Percentiles rank a stretch among this genome's conserved stretches.
Conservation (phyloP, 257 asterid species). For the Nicotiana obtusifolia region DNA sequence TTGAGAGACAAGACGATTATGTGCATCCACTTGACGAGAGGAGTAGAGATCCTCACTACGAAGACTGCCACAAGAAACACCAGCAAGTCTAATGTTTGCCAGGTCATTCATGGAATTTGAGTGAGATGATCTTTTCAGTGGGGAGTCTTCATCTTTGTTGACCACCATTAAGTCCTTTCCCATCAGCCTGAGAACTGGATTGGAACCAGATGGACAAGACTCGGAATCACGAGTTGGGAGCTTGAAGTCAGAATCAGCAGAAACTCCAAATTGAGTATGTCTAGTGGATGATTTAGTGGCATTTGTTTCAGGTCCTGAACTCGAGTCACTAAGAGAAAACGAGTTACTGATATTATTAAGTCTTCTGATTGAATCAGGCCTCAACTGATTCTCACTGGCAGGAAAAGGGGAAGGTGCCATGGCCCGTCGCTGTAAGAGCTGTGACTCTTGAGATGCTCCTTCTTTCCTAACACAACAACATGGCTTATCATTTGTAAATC, state of each 20-base stretch:
- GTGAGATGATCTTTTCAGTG: constrained; percentile 26
- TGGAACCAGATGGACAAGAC: constrained; percentile 54
- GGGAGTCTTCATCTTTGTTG: constrained; percentile 51
- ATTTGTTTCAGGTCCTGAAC: constrained; percentile 21
- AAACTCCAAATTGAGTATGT: constrained; percentile 17
- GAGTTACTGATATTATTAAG: constrained; percentile 19
- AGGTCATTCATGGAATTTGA: constrained; percentile 19
- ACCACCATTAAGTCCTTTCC: constrained; percentile 86
- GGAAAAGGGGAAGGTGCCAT: constrained; percentile 25
- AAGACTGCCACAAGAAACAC: constrained; percentile 17
- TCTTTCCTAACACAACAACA: constrained; percentile 78
- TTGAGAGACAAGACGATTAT: constrained; percentile 21
- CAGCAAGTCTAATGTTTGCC: constrained; percentile 24
- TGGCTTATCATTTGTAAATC: constrained; percentile 36
- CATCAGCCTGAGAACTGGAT: constrained; percentile 81
- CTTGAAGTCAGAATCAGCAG: constrained; percentile 36
- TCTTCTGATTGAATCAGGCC: constrained; percentile 18
- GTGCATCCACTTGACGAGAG: constrained; percentile 22
- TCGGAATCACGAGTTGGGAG: constrained; percentile 24
- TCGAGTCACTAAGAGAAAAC: constrained; percentile 19
- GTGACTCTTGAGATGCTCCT: constrained; percentile 37
- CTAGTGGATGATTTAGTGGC: constrained; percentile 17
- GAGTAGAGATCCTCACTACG: constrained; percentile 22
- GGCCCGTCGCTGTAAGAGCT: constrained; percentile 34
- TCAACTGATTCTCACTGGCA: constrained; percentile 31